Conservation (phyloP, 208 protist genomes). For the Porcisia deanei region DNA sequence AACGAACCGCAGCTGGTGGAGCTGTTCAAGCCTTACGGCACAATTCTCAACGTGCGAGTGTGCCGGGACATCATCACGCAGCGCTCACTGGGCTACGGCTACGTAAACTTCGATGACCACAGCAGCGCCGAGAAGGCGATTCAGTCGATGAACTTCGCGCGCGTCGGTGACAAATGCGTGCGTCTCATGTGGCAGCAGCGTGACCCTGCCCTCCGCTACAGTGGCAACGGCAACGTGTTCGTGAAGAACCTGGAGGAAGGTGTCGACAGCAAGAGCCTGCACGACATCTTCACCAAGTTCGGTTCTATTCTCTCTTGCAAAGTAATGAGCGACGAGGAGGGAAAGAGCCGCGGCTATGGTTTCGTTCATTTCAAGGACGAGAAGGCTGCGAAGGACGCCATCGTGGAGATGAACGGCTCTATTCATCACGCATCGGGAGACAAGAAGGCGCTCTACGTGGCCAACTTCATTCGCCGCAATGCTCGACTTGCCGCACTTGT, state of each 20-base stretch:
- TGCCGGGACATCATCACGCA: conserved; percentile 98
- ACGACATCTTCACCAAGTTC: conserved; percentile 97
- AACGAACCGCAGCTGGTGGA: conserved; percentile 96
- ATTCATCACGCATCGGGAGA: conserved; percentile 92
- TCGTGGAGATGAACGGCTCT: conserved; percentile 97
- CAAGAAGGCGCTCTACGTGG: conserved; percentile 93
- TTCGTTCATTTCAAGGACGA: conserved; percentile 99
- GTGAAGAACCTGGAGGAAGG: conserved; percentile 97
- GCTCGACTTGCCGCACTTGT: conserved; percentile 91
- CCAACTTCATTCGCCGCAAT: conserved; percentile 95
- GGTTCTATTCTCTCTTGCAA: conserved; percentile 99
- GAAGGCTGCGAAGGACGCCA: conserved; percentile 94
- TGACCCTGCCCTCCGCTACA: conserved; percentile 97
- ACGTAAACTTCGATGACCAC: conserved; percentile 98
- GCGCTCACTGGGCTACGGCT: conserved; percentile 98
- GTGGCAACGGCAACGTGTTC: conserved; percentile 98
- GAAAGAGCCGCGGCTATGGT: conserved; percentile 97
- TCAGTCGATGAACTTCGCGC: conserved; percentile 98
- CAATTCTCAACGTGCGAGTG: conserved; percentile 98
- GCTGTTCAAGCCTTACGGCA: conserved; percentile 97
- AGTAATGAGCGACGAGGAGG: conserved; percentile 91
- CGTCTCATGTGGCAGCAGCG: conserved; percentile 99
- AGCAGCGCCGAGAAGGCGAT: conserved; percentile 97
- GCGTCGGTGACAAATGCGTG: conserved; percentile 93
- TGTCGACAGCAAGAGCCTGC: conserved; percentile 97